Percentiles rank a stretch among this genome's conserved stretches.
phyloP scores from a whole-genome alignment of 106 monocot species.

The Apostasia shenzhenica region DNA sequence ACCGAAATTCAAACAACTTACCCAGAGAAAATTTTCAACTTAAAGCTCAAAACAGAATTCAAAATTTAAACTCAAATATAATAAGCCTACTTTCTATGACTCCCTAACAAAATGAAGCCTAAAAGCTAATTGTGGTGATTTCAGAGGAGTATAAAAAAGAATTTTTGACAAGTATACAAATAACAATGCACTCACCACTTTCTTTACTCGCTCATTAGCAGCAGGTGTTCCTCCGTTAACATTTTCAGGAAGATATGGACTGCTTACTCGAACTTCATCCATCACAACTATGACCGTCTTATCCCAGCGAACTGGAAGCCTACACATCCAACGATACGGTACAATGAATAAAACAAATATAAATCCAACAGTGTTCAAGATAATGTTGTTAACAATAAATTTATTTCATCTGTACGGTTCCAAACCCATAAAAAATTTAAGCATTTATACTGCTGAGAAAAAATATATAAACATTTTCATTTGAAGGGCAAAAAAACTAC shows the following conservation, averaged over 20 bases:
- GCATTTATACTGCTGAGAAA: no score
- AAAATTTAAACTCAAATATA: neutral
- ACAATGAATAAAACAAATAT: neutral
- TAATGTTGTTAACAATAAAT: no score
- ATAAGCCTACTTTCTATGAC: neutral
- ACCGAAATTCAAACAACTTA: neutral
- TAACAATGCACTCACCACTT: constrained; percentile 61
- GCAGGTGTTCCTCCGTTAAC: constrained; percentile 79
- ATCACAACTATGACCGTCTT: constrained; percentile 92
- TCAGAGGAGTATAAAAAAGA: neutral
- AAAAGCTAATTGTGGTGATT: no score
- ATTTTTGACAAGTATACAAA: neutral
- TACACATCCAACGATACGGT: constrained; percentile 10
- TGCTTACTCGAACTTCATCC: constrained; percentile 86
- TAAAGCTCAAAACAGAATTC: neutral
- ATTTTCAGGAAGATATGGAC: constrained; percentile 82
- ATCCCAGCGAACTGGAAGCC: constrained; percentile 95
- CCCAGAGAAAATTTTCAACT: neutral
- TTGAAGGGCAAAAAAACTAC: no score
- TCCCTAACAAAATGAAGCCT: no score
- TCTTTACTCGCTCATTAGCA: constrained; percentile 91
- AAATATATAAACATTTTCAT: no score
- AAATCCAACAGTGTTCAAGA: no score
- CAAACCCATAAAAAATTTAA: no score
- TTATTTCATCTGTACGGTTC: no score